Conservation (phyloP, 2,329 filamentous ascomycete genomes). For the Colletotrichum zoysiae region DNA sequence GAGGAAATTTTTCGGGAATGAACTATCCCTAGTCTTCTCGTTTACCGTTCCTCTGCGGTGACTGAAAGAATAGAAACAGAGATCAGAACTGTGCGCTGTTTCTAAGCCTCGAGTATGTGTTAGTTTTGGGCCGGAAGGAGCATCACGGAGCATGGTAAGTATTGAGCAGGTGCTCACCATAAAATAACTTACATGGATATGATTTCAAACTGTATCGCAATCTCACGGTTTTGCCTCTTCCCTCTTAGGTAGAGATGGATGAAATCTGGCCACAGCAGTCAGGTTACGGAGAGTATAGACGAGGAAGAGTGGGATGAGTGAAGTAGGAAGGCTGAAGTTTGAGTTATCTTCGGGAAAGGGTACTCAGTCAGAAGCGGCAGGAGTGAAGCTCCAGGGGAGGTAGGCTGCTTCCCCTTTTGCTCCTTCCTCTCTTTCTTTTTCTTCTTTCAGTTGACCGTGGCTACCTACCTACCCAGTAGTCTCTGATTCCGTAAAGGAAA, state of each 20-base stretch:
- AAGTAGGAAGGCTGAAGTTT: too few relatives aligned
- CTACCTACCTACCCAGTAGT: background rate
- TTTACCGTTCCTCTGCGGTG: background rate
- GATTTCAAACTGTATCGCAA: background rate
- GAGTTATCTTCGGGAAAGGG: too few relatives aligned
- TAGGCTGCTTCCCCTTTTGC: background rate
- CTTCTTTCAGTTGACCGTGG: too few relatives aligned
- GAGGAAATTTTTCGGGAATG: background rate
- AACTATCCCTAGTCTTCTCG: background rate
- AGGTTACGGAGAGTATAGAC: background rate
- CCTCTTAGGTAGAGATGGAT: too few relatives aligned
- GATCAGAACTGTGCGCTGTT: background rate
- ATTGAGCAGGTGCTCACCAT: background rate
- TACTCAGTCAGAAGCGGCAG: background rate
- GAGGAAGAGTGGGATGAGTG: background rate
- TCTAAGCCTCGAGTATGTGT: background rate
- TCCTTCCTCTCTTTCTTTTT: background rate
- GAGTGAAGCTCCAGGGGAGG: background rate
- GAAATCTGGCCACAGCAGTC: too few relatives aligned
- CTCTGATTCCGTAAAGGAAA: background rate
- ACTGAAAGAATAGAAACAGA: background rate
- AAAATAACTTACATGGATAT: background rate
- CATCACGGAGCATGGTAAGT: too few relatives aligned
- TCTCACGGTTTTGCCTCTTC: fast-evolving
- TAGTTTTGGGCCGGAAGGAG: background rate